phyloP scores from a whole-genome alignment of 495 filamentous ascomycete genomes.

The Neurospora africana region DNA sequence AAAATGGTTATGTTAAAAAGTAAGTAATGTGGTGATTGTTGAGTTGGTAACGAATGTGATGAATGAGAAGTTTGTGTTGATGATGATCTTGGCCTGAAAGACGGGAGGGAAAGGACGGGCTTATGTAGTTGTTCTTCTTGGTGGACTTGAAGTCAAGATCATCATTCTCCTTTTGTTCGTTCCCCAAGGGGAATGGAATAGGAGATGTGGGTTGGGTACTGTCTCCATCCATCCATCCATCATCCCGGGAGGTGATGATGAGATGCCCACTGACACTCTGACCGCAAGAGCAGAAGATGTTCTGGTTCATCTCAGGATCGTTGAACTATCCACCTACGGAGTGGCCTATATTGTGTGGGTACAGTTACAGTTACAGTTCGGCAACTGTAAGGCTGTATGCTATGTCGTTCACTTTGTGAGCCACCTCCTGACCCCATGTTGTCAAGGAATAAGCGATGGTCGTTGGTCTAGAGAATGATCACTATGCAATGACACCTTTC shows the following conservation, averaged over 20 bases:
- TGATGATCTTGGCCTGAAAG: background rate
- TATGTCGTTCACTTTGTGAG: background rate
- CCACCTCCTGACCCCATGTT: background rate
- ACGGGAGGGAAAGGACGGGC: background rate
- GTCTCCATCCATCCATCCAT: background rate
- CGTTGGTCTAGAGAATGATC: background rate
- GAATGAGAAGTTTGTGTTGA: background rate
- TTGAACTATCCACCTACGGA: background rate
- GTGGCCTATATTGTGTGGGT: background rate
- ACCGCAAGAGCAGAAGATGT: background rate
- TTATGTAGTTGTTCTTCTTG: background rate
- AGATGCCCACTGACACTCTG: background rate
- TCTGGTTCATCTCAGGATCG: background rate
- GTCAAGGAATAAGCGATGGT: background rate
- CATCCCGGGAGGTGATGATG: background rate
- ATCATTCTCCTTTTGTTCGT: background rate
- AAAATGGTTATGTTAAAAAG: background rate
- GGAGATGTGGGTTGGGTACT: background rate
- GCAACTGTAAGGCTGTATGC: background rate
- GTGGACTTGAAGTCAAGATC: background rate
- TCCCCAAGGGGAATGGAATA: background rate
- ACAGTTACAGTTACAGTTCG: background rate
- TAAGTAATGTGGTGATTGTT: background rate
- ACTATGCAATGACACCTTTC: background rate
- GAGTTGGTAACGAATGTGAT: background rate